Evolutionary conservation across 805 yeast species (phyloP).

Genomic region (Spathaspora sp.): DNA sequence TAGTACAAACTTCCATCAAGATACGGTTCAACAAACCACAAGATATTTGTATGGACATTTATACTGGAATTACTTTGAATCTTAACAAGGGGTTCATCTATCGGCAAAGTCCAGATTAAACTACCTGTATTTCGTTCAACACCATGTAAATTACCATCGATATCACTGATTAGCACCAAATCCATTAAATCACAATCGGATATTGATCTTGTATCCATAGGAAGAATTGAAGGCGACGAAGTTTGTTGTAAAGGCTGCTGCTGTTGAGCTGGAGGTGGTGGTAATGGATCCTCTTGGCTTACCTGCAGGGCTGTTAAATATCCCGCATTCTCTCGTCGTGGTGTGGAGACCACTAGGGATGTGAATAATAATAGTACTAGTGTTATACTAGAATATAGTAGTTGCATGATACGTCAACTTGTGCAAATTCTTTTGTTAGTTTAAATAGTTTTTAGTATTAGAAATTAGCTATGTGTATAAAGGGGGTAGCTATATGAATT

Average conservation of each 20-base stretch:
- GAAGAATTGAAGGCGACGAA: slow-evolving; percentile 18
- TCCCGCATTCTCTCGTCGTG: slow-evolving; percentile 18
- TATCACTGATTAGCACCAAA: slow-evolving; percentile 66
- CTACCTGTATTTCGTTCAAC: slow-evolving; percentile 72
- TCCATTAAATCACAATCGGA: slow-evolving; percentile 51
- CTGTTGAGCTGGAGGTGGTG: not conserved
- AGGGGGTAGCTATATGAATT: too few species aligned
- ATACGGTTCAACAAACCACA: slow-evolving; percentile 90
- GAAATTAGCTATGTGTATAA: too few species aligned
- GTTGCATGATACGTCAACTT: slow-evolving; percentile 1
- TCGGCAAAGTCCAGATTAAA: slow-evolving; percentile 69
- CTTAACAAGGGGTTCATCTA: slow-evolving; percentile 59
- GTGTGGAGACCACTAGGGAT: slow-evolving; percentile 11
- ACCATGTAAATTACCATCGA: slow-evolving; percentile 86
- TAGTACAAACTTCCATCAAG: slow-evolving; percentile 81
- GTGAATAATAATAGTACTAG: not conserved
- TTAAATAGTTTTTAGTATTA: not conserved
- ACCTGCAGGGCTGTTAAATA: slow-evolving; percentile 6
- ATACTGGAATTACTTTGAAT: slow-evolving; percentile 24
- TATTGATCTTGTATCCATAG: slow-evolving; percentile 37
- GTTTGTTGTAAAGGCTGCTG: not conserved
- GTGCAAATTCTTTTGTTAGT: not conserved
- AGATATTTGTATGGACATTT: slow-evolving; percentile 23
- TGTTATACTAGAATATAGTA: not conserved
- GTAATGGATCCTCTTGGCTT: not conserved